These are phyloP conservation scores for Leccinum broughii DNA, from an alignment of 768 basidiomycete genomes.

Conservation along the genomic window DNA sequence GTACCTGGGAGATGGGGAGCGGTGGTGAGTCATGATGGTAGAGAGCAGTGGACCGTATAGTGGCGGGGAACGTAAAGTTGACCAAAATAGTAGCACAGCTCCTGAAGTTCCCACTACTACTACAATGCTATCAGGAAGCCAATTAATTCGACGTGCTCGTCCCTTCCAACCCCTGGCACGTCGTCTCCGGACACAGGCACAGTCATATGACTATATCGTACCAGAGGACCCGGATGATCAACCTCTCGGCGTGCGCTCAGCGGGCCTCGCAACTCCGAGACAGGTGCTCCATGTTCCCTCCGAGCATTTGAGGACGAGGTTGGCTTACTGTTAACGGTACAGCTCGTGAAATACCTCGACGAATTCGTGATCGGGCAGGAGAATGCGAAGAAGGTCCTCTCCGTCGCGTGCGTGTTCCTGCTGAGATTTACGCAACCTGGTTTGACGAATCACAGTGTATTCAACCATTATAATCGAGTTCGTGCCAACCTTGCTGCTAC, in stretches of 20 bases:
- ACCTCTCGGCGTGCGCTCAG: slow-evolving; percentile 37
- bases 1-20: slow-evolving; percentile 47
- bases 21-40: slow-evolving; percentile 44
- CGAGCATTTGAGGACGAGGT: background rate
- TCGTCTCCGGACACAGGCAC: slow-evolving; percentile 57
- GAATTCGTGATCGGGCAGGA: slow-evolving; percentile 92
- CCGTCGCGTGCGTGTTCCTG: slow-evolving; percentile 77
- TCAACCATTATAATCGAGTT: slow-evolving; percentile 93
- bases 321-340: slow-evolving; percentile 12
- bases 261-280: slow-evolving; percentile 59
- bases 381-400: slow-evolving; percentile 88
- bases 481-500: slow-evolving; percentile 61
- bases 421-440: background rate
- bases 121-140: slow-evolving; percentile 25
- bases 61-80: background rate
- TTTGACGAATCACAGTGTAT: slow-evolving; percentile 57
- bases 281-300: slow-evolving; percentile 37
- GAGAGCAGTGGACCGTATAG: background rate
- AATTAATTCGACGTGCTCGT: slow-evolving; percentile 28
- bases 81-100: background rate
- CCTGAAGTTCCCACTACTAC: slow-evolving; percentile 3
- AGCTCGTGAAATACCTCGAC: slow-evolving; percentile 85
- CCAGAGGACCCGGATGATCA: slow-evolving; percentile 34
- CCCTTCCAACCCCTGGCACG: slow-evolving; percentile 34
- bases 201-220: slow-evolving; percentile 41